These are phyloP conservation scores for Hypoxylon sp. DNA, from an alignment of 2,329 filamentous ascomycete species.

Conservation along the genomic window DNA sequence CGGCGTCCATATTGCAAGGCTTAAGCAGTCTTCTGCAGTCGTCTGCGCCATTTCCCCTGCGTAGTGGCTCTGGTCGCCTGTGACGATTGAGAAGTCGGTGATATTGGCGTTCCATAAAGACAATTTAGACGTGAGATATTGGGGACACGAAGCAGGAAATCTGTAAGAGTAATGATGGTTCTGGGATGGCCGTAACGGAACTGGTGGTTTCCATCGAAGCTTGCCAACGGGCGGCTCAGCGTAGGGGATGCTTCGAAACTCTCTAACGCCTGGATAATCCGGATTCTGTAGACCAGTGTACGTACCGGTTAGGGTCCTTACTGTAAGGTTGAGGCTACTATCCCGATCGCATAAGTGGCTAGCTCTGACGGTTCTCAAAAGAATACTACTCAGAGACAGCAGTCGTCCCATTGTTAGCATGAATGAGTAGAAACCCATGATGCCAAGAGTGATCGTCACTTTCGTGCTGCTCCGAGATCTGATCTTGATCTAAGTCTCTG, in stretches of 20 bases:
- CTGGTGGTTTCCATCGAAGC: slow-evolving; percentile 61
- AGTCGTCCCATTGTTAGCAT: slow-evolving; percentile 31
- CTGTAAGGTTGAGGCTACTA: slow-evolving; percentile 40
- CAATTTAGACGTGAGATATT: slow-evolving; percentile 50
- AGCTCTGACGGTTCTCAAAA: slow-evolving; percentile 19
- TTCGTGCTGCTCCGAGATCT: neutral
- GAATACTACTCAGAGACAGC: slow-evolving; percentile 27
- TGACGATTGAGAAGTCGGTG: slow-evolving; percentile 45
- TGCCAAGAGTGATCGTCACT: slow-evolving; percentile 20
- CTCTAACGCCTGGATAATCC: slow-evolving; percentile 46
- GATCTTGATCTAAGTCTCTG: neutral
- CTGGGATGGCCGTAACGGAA: slow-evolving; percentile 48
- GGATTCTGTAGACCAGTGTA: slow-evolving; percentile 47
- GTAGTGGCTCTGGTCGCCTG: slow-evolving; percentile 41
- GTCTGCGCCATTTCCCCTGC: slow-evolving; percentile 49
- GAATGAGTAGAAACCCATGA: slow-evolving; percentile 10
- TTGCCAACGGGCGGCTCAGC: slow-evolving; percentile 68
- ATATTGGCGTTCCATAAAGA: slow-evolving; percentile 50
- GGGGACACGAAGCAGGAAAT: slow-evolving; percentile 53
- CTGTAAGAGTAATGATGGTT: slow-evolving; percentile 45
- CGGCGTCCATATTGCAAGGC: slow-evolving; percentile 55
- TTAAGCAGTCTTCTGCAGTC: slow-evolving; percentile 55
- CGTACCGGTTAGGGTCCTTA: slow-evolving; percentile 44
- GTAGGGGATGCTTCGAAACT: slow-evolving; percentile 64
- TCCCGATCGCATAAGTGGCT: slow-evolving; percentile 13